A percentile compares a stretch with the other conserved stretches of the same genome.
Conservation (phyloP, 2,329 filamentous ascomycete genomes). For the Byssothecium circinans region DNA sequence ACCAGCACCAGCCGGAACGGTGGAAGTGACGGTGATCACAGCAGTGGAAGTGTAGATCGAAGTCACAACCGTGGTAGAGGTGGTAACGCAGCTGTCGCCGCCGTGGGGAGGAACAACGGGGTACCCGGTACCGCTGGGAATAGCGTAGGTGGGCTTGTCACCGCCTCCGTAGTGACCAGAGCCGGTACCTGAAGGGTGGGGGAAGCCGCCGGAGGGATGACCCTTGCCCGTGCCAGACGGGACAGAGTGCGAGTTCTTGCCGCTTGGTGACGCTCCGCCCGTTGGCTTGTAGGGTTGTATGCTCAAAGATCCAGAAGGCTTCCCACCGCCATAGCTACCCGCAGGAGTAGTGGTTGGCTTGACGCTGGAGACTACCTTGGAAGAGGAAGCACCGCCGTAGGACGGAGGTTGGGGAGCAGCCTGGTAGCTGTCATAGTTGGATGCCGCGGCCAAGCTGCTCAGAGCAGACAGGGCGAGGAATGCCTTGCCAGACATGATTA, state of each 20-base stretch:
- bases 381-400: neutral
- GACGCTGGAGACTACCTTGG: neutral
- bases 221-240: neutral
- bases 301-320: neutral
- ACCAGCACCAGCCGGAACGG: neutral
- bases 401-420: neutral
- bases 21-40: neutral
- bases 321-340: neutral
- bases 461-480: slow-evolving; percentile 2
- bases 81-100: neutral
- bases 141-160: neutral
- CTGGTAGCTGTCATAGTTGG: neutral
- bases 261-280: neutral
- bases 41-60: neutral
- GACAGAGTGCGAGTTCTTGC: neutral
- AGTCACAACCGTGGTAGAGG: neutral
- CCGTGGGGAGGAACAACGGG: neutral
- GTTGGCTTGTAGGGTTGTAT: neutral
- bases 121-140: neutral
- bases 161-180: neutral
- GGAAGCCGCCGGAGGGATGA: neutral
- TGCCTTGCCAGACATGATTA: slow-evolving; percentile 5
- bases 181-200: neutral
- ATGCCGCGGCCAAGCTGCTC: slow-evolving; percentile 2
- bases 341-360: neutral